phyloP scores from a whole-genome alignment of 1,284 basidiomycete genomes.

The Exobasidium rhododendri region DNA sequence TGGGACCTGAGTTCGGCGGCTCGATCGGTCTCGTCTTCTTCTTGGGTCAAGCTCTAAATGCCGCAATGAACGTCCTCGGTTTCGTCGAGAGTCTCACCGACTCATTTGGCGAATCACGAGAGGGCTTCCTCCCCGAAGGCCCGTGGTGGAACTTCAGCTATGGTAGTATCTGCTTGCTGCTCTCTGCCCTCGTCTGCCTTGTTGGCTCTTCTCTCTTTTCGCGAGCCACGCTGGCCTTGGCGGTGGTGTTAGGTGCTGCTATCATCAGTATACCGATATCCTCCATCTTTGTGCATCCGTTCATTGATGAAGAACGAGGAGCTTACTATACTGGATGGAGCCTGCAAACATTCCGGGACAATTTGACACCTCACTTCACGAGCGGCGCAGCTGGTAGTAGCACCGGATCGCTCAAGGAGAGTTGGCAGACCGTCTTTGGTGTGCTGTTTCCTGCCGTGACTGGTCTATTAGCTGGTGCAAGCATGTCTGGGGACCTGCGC shows the following conservation, averaged over 20 bases:
- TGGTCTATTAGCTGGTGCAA: conserved; percentile 51
- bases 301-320: conserved; percentile 44
- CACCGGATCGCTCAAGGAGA: conserved; percentile 32
- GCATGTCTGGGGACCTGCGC: conserved; percentile 53
- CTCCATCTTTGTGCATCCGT: conserved; percentile 40
- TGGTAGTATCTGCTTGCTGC: conserved; percentile 43
- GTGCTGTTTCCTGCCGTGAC: conserved; percentile 54
- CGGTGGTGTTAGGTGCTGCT: conserved; percentile 42
- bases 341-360: conserved; percentile 38
- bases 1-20: conserved; percentile 54
- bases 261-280: conserved; percentile 50
- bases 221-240: conserved; percentile 45
- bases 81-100: conserved; percentile 52
- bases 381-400: conserved; percentile 49
- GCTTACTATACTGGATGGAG: conserved; percentile 53
- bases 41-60: conserved; percentile 50
- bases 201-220: conserved; percentile 50
- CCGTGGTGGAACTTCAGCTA: conserved; percentile 50
- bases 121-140: conserved; percentile 46
- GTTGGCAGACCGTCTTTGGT: conserved; percentile 51
- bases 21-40: conserved; percentile 54
- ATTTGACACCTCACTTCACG: conserved; percentile 50
- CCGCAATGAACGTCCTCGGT: conserved; percentile 53
- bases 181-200: conserved; percentile 47
- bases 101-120: conserved; percentile 39